A percentile compares a stretch with the other conserved stretches of the same genome.
Conservation (phyloP, 106 monocot species). For the Acorus calamus region DNA sequence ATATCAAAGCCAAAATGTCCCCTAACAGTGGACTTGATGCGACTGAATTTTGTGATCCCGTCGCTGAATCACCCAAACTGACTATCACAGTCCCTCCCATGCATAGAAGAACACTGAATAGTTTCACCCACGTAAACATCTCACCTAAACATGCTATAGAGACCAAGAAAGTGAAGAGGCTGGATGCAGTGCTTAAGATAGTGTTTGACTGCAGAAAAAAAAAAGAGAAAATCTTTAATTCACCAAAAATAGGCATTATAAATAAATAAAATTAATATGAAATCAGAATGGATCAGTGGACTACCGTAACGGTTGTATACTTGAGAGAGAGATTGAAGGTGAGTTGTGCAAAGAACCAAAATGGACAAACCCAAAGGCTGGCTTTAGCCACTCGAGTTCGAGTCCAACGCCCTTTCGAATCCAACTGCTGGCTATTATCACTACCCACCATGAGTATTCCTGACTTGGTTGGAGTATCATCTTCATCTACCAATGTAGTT, state of each 20-base stretch:
- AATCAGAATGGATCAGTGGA: conserved; percentile 4
- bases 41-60: conserved; percentile 31
- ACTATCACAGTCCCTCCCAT: conserved; percentile 93
- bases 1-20: conserved; percentile 65
- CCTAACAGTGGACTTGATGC: conserved; percentile 68
- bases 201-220: conserved; percentile 73
- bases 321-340: conserved; percentile 91
- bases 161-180: conserved; percentile 89
- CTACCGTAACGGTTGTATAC: conserved; percentile 92
- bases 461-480: neutral
- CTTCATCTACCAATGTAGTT: conserved; percentile 5
- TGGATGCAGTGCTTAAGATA: conserved; percentile 87
- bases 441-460: conserved; percentile 1
- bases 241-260: conserved; percentile 1
- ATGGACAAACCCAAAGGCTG: conserved; percentile 82
- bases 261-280: neutral
- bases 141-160: conserved; percentile 68
- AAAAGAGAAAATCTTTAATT: conserved; percentile 4
- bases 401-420: conserved; percentile 56
- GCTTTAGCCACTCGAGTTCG: conserved; percentile 60
- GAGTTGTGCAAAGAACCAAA: conserved; percentile 93
- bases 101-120: conserved; percentile 76
- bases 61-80: conserved; percentile 55
- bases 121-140: conserved; percentile 83
- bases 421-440: conserved; percentile 16